A percentile compares a stretch with the other conserved stretches of the same genome.
These are phyloP conservation scores for Lactarius psammicola DNA, from an alignment of 768 basidiomycete genomes.

Conservation along the genomic window DNA sequence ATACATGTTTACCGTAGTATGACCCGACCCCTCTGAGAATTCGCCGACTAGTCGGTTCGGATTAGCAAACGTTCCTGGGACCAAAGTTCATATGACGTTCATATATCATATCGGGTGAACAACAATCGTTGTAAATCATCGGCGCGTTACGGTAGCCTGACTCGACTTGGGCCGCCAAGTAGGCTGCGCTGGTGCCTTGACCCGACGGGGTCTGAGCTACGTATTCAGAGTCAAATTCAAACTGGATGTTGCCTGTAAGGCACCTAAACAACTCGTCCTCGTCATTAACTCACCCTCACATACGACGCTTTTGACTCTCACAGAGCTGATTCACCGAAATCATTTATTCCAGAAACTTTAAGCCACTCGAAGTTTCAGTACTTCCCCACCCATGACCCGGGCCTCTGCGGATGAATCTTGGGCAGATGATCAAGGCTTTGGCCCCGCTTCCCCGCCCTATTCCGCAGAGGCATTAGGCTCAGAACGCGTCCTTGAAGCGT, in stretches of 20 bases:
- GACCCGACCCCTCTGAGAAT: not conserved
- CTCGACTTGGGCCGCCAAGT: too few species aligned
- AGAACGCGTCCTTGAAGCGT: conserved; percentile 3
- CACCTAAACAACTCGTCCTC: not conserved
- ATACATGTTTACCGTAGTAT: not conserved
- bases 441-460: conserved; percentile 17
- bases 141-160: not conserved
- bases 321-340: not conserved
- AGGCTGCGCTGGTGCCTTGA: not conserved
- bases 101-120: too few species aligned
- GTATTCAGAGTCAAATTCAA: not conserved
- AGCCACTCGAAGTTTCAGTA: not conserved
- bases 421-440: not conserved
- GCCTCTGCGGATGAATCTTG: not conserved
- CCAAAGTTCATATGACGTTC: too few species aligned
- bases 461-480: conserved; percentile 6
- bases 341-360: not conserved
- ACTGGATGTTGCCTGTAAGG: not conserved
- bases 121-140: not conserved
- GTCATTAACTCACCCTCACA: not conserved
- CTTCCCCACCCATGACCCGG: conserved; percentile 1
- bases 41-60: not conserved
- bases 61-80: not conserved
- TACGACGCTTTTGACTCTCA: not conserved
- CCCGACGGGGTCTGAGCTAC: not conserved